Percentiles rank a stretch among this genome's conserved stretches.
phyloP scores from a whole-genome alignment of 2,329 filamentous ascomycete genomes.

The Acephala macrosclerotiorum region DNA sequence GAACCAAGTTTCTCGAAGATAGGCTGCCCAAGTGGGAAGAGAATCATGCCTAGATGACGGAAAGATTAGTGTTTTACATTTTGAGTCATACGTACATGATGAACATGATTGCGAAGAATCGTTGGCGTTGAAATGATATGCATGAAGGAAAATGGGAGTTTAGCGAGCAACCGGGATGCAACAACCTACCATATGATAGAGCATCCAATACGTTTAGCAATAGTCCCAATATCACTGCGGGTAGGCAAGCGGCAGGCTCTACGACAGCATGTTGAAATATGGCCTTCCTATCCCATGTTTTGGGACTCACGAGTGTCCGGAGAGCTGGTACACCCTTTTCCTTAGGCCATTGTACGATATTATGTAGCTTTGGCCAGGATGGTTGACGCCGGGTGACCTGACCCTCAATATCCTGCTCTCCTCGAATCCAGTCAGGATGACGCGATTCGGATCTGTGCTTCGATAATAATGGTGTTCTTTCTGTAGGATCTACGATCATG shows the following conservation, averaged over 20 bases:
- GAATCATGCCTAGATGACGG: conserved; percentile 73
- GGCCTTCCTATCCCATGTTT: conserved; percentile 72
- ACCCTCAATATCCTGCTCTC: conserved; percentile 42
- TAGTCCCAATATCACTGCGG: conserved; percentile 86
- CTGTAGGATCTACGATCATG: conserved; percentile 35
- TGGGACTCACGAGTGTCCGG: conserved; percentile 61
- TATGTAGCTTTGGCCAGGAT: conserved; percentile 42
- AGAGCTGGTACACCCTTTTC: conserved; percentile 33
- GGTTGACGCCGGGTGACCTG: conserved; percentile 31
- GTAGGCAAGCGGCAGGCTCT: conserved; percentile 74
- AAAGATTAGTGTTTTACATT: conserved; percentile 14
- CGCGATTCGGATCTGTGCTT: conserved; percentile 29
- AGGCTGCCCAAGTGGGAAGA: conserved; percentile 89
- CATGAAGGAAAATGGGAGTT: neutral
- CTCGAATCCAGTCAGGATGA: conserved; percentile 42
- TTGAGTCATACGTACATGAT: neutral
- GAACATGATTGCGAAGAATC: neutral
- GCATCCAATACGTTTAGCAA: conserved; percentile 94
- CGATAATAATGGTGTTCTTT: conserved; percentile 41
- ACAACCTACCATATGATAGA: conserved; percentile 79
- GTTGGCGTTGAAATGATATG: neutral
- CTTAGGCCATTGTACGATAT: conserved; percentile 34
- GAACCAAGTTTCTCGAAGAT: conserved; percentile 87
- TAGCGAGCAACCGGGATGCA: conserved; percentile 3
- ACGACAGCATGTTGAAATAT: conserved; percentile 71